A percentile compares a stretch with the other conserved stretches of the same genome.
These are phyloP conservation scores for Corymbia maculata DNA, from an alignment of 345 rosid species.

Conservation along the genomic window DNA sequence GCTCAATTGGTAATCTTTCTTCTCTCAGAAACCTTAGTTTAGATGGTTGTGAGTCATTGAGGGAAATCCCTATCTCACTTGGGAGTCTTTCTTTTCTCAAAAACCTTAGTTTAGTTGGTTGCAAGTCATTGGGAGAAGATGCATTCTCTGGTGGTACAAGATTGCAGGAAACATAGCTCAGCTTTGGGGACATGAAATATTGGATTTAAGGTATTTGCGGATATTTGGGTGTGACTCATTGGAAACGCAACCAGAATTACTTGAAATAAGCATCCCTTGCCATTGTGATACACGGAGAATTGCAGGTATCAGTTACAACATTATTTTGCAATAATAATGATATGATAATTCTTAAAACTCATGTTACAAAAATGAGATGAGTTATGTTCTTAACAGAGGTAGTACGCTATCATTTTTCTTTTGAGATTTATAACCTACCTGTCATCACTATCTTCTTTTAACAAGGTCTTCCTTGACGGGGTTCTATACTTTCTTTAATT, in stretches of 20 bases:
- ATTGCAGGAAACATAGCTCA: no score
- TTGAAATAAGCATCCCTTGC: no score
- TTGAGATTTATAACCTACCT: neutral
- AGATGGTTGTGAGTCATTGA: fast-evolving
- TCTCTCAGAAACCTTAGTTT: neutral
- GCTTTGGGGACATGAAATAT: no score
- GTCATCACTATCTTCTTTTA: neutral
- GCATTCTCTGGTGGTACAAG: no score
- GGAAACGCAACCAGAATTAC: neutral
- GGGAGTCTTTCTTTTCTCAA: no score
- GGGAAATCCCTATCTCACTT: no score
- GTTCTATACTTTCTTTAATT: neutral
- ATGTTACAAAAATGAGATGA: neutral
- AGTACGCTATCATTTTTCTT: neutral
- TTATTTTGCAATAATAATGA: neutral
- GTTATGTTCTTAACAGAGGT: neutral
- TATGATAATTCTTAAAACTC: neutral
- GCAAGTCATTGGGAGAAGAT: no score
- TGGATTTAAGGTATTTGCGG: neutral
- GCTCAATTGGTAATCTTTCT: neutral
- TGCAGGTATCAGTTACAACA: no score
- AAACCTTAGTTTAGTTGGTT: no score
- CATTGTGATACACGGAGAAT: no score
- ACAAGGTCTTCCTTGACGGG: neutral
- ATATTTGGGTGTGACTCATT: neutral